Evolutionary conservation across 2,329 filamentous ascomycete species (phyloP), one percentile per base, ranked within the genome.

Genomic region (Fusarium torreyae): DNA sequence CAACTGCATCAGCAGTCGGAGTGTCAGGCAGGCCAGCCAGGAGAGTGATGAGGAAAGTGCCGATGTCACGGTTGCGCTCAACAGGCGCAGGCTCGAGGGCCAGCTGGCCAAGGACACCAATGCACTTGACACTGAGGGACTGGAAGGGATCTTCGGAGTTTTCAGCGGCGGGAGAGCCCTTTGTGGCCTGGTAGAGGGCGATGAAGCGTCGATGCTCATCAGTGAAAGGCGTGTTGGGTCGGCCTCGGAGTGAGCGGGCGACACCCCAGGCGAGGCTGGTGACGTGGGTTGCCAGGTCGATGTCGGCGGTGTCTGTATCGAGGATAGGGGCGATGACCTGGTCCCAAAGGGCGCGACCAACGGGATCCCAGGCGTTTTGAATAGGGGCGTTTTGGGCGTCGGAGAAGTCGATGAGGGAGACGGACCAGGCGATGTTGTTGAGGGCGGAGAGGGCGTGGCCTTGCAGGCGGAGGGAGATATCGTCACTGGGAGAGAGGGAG

Each of bases 341-440:
- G 26, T 81, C 76, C 89, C 90, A 92, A 67, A 91, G 86, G 56
- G 81, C 78, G 66, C 83, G 83, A 28, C 85, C 86, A 7, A 82
- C 77, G 1, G 86, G 84, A 3, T 77, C 76, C 89, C 90, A 92
- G 6, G 82, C 82, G 48, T 78, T 79, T 53, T 83, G 82, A 57
- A 91, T 82, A 57, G 81, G 79, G 6, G 82, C 78, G 74, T 88
- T 88, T 52, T 83, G 81, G n/a, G 80, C 78, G 33, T 86, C 83
- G 24, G 83, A 81, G 72, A 89, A 89, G 77, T 90, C 88, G 69
- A 89, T 80, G 71, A 86, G 85, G 10, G 87, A 89, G 40, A 90
- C 81, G 13, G 89, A 89, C 89, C 90, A 92, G 54, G 89, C 83
- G 54, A 91, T 86, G 77, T 92, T 92, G 81, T 88, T 91, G 61